These are phyloP conservation scores for Alternaria solani DNA, from an alignment of 2,329 filamentous ascomycete species.

Conservation along the genomic window DNA sequence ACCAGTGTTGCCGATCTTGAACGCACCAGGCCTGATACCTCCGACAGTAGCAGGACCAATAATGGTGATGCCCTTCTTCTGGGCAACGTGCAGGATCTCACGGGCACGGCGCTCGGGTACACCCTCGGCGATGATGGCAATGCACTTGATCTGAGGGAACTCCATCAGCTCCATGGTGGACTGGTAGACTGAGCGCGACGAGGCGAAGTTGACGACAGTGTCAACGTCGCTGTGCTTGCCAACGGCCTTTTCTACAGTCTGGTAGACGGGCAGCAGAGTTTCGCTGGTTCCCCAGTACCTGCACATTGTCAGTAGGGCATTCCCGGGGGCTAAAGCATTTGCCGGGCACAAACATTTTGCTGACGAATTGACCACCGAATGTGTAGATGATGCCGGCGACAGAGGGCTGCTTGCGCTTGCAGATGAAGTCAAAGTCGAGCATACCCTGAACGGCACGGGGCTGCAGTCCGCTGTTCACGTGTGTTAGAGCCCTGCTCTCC, in stretches of 20 bases:
- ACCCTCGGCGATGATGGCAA: conserved; percentile 99
- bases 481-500: conserved; percentile 30
- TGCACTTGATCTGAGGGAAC: conserved; percentile 94
- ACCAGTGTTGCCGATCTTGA: conserved; percentile 99
- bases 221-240: conserved; percentile 97
- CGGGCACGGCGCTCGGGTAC: conserved; percentile 97
- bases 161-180: conserved; percentile 99
- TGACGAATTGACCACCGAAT: conserved; percentile 99
- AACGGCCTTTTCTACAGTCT: conserved; percentile 89
- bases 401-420: conserved; percentile 95
- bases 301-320: conserved; percentile 26
- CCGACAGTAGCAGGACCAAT: conserved; percentile 98
- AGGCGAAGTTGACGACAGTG: conserved; percentile 99
- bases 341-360: conserved; percentile 80
- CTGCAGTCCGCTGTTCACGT: conserved; percentile 77
- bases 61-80: conserved; percentile 99
- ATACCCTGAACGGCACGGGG: conserved; percentile 72
- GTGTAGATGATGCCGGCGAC: conserved; percentile 99
- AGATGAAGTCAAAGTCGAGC: conserved; percentile 99
- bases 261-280: conserved; percentile 97
- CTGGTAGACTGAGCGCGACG: conserved; percentile 96
- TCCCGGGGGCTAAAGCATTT: conserved; percentile 7
- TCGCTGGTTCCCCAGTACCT: conserved; percentile 99
- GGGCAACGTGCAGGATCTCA: conserved; percentile 94
- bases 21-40: conserved; percentile 98